These are phyloP conservation scores for Xylaria sp. DNA, from an alignment of 2,329 filamentous ascomycete species.

Conservation along the genomic window DNA sequence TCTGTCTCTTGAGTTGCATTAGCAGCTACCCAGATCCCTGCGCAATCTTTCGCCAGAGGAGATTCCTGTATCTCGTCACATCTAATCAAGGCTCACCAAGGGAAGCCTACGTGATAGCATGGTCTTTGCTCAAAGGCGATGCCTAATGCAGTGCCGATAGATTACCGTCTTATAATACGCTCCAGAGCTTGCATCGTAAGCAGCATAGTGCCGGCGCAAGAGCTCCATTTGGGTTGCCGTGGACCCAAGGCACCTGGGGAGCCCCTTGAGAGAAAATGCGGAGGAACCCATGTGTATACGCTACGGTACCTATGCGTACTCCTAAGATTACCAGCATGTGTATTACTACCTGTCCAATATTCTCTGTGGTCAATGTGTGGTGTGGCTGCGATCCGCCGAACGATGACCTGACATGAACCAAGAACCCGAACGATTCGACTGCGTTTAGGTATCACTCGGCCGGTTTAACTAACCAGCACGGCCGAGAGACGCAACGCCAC, in stretches of 20 bases:
- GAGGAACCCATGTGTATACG: slow-evolving; percentile 19
- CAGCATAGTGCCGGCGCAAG: slow-evolving; percentile 24
- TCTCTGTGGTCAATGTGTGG: neutral
- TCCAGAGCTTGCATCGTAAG: slow-evolving; percentile 23
- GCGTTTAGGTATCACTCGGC: slow-evolving; percentile 21
- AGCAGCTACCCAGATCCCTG: slow-evolving; percentile 12
- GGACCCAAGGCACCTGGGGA: slow-evolving; percentile 2
- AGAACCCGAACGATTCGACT: slow-evolving; percentile 1
- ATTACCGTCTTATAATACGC: slow-evolving; percentile 3
- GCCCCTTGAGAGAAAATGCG: slow-evolving; percentile 24
- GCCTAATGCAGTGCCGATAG: slow-evolving; percentile 18
- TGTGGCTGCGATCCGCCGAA: slow-evolving; percentile 20
- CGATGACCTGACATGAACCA: slow-evolving; percentile 6
- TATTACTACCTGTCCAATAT: neutral
- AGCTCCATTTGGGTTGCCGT: slow-evolving; percentile 24
- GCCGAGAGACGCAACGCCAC: slow-evolving; percentile 27
- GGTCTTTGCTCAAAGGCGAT: slow-evolving; percentile 12
- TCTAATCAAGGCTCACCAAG: neutral
- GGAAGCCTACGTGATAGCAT: slow-evolving; percentile 1
- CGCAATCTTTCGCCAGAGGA: neutral
- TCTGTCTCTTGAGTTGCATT: slow-evolving; percentile 18
- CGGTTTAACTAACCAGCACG: slow-evolving; percentile 21
- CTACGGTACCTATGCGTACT: neutral
- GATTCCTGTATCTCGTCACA: slow-evolving; percentile 8
- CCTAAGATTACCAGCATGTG: neutral